Conservation (phyloP, 345 rosid genomes). For the Ailanthus altissimus region DNA sequence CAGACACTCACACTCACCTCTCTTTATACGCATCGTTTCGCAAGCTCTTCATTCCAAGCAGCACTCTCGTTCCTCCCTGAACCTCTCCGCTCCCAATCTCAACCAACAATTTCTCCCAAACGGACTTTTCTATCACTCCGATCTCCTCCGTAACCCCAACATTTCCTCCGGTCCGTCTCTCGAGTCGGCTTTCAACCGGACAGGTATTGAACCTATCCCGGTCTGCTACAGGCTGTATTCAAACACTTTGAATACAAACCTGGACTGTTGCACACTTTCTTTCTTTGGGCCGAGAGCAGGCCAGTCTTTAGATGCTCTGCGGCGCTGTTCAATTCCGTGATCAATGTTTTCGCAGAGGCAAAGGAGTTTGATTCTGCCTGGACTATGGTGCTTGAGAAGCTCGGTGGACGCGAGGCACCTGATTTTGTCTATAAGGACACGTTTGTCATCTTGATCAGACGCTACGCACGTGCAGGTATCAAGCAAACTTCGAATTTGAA, state of each 20-base stretch:
- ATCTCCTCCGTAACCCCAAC: slow-evolving; percentile 48
- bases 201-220: slow-evolving; percentile 54
- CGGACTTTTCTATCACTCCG: slow-evolving; percentile 45
- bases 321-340: slow-evolving; percentile 44
- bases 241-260: slow-evolving; percentile 69
- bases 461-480: slow-evolving; percentile 80
- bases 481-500: not conserved
- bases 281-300: slow-evolving; percentile 73
- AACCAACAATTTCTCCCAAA: slow-evolving; percentile 30
- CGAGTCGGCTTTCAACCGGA: slow-evolving; percentile 50
- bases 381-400: slow-evolving; percentile 59
- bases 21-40: slow-evolving; percentile 10
- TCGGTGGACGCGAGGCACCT: slow-evolving; percentile 30
- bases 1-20: slow-evolving; percentile 12
- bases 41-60: slow-evolving; percentile 28
- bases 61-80: slow-evolving; percentile 33
- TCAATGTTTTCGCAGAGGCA: slow-evolving; percentile 62
- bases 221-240: slow-evolving; percentile 51
- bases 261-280: slow-evolving; percentile 54
- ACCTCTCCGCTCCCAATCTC: slow-evolving; percentile 22
- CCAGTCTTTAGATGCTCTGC: slow-evolving; percentile 52
- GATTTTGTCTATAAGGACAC: slow-evolving; percentile 64
- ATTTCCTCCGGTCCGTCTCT: slow-evolving; percentile 46
- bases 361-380: slow-evolving; percentile 76
- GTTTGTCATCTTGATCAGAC: slow-evolving; percentile 68